phyloP scores from a whole-genome alignment of 2,329 filamentous ascomycete species.

The Fusarium napiforme region DNA sequence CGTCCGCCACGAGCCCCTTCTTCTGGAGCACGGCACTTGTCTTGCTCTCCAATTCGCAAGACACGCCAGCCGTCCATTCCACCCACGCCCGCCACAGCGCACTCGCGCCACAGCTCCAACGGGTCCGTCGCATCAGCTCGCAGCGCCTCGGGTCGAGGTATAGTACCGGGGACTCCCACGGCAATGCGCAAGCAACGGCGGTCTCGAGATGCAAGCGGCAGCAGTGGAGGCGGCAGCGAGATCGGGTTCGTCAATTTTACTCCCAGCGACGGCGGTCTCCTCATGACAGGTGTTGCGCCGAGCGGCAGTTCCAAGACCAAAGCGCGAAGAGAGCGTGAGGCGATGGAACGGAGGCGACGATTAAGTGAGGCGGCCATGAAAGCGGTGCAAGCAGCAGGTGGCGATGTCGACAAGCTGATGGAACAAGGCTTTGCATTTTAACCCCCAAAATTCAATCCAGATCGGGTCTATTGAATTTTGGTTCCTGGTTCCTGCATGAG shows the following conservation, averaged over 20 bases:
- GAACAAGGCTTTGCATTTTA: slow-evolving; percentile 62
- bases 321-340: slow-evolving; percentile 89
- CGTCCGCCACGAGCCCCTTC: slow-evolving; percentile 65
- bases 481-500: slow-evolving; percentile 27
- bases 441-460: background rate
- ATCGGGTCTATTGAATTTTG: background rate
- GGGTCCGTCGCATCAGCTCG: slow-evolving; percentile 50
- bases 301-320: slow-evolving; percentile 95
- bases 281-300: slow-evolving; percentile 91
- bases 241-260: slow-evolving; percentile 91
- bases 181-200: slow-evolving; percentile 54
- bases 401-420: slow-evolving; percentile 67
- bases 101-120: slow-evolving; percentile 55
- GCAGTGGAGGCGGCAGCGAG: slow-evolving; percentile 42
- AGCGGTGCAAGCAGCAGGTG: slow-evolving; percentile 76
- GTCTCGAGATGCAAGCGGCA: slow-evolving; percentile 50
- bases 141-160: slow-evolving; percentile 51
- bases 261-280: slow-evolving; percentile 77
- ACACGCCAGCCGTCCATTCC: slow-evolving; percentile 54
- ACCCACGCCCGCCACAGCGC: slow-evolving; percentile 52
- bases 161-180: slow-evolving; percentile 54
- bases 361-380: slow-evolving; percentile 75
- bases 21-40: slow-evolving; percentile 62
- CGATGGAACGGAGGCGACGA: slow-evolving; percentile 76
- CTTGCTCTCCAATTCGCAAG: slow-evolving; percentile 56